Conservation (phyloP, 2,329 filamentous ascomycete species). For the Ceratocystis alfenasii region DNA sequence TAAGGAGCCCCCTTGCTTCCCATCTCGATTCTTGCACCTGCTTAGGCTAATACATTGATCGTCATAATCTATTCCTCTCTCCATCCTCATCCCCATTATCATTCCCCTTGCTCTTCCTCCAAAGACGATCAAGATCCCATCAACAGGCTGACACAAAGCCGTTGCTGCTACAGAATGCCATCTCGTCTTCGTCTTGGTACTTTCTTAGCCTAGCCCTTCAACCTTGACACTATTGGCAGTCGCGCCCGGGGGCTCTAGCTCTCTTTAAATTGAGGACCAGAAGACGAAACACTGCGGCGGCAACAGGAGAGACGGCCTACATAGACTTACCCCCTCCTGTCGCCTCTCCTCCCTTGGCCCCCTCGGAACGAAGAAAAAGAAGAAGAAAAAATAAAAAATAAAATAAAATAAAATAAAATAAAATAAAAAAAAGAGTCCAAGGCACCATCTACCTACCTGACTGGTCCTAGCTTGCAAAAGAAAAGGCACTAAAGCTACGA, state of each 20-base stretch:
- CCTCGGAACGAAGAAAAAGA: too few relatives aligned
- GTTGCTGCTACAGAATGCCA: constrained; percentile 1
- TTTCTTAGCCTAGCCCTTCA: not conserved
- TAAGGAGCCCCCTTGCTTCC: not conserved
- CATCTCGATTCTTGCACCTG: not conserved
- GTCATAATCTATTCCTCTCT: not conserved
- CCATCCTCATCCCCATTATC: not conserved
- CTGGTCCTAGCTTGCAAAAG: not conserved
- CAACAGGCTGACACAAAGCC: constrained; percentile 6
- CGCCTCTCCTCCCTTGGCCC: too few relatives aligned
- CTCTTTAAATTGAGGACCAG: constrained; percentile 3
- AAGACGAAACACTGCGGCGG: not conserved
- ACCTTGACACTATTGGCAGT: not conserved
- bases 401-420: too few relatives aligned
- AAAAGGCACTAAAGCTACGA: not conserved
- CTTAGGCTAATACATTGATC: not conserved
- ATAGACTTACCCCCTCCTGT: too few relatives aligned
- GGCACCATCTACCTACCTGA: not conserved
- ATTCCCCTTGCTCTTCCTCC: not conserved
- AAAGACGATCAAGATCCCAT: not conserved
- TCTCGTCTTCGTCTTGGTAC: constrained; percentile 5
- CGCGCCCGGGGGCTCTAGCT: not conserved
- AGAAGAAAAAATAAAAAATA: too few relatives aligned
- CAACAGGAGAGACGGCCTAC: too few relatives aligned
- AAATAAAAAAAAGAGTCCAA: not conserved